phyloP scores from a whole-genome alignment of 768 basidiomycete species.

The Russula olivacea region DNA sequence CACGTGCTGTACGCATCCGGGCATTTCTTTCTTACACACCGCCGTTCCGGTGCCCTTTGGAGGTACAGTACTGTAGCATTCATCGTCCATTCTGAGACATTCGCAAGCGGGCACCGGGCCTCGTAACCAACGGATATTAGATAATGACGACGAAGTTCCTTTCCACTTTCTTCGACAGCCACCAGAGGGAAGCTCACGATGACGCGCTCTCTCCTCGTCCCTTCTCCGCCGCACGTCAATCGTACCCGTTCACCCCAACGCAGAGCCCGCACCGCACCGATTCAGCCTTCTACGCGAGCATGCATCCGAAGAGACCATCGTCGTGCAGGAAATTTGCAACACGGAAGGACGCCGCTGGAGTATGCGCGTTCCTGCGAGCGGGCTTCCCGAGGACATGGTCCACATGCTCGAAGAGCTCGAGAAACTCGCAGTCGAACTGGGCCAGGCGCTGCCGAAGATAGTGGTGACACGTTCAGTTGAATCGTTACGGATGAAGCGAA shows the following conservation, averaged over 20 bases:
- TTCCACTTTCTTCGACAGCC: conserved; percentile 16
- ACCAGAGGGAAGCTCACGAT: neutral
- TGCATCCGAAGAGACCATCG: conserved; percentile 15
- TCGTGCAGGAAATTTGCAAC: conserved; percentile 22
- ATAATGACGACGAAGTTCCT: conserved; percentile 11
- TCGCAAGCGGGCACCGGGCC: too few relatives aligned
- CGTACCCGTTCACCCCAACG: conserved; percentile 1
- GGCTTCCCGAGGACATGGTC: conserved; percentile 23
- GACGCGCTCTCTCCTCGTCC: conserved; percentile 1
- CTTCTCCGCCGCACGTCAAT: conserved; percentile 20
- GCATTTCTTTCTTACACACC: too few relatives aligned
- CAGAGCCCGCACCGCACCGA: conserved; percentile 8
- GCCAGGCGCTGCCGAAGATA: conserved; percentile 18
- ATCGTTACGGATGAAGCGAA: conserved; percentile 11
- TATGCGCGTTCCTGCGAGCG: conserved; percentile 22
- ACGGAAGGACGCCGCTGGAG: conserved; percentile 23
- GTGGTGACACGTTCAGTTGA: conserved; percentile 22
- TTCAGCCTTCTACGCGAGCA: conserved; percentile 20
- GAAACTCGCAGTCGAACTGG: conserved; percentile 19
- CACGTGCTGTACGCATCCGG: too few relatives aligned
- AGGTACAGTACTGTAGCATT: too few relatives aligned
- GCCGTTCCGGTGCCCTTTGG: neutral
- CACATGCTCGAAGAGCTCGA: conserved; percentile 24
- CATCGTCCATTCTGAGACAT: neutral
- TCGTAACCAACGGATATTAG: too few relatives aligned